Conservation (phyloP, 768 basidiomycete species). For the Brasilioporus rufonigricans region DNA sequence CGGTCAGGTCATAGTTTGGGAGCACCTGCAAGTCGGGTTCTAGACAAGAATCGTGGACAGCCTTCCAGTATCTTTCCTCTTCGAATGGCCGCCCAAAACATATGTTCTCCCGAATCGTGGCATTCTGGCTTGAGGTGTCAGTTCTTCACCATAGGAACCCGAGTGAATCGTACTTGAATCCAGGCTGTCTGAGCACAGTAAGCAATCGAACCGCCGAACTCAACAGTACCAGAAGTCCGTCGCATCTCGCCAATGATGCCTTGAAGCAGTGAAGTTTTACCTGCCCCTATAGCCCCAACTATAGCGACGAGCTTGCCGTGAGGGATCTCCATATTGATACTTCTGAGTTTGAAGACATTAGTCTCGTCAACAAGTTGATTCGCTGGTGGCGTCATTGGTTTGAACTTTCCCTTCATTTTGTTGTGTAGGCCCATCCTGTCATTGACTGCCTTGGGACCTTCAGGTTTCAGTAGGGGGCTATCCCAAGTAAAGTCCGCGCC, state of each 20-base stretch:
- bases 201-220: conserved; percentile 72
- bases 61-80: conserved; percentile 79
- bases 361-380: conserved; percentile 36
- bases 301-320: conserved; percentile 80
- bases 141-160: not conserved
- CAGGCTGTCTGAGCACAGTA: conserved; percentile 89
- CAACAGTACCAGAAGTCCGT: conserved; percentile 58
- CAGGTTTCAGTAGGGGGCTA: conserved; percentile 55
- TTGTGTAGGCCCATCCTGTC: conserved; percentile 2
- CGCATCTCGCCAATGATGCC: conserved; percentile 85
- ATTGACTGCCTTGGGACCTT: conserved; percentile 22
- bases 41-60: conserved; percentile 72
- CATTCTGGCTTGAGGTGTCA: conserved; percentile 45
- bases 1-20: conserved; percentile 74
- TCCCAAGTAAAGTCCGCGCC: conserved; percentile 88
- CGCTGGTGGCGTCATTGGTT: conserved; percentile 18
- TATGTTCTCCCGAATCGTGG: conserved; percentile 87
- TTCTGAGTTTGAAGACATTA: conserved; percentile 58
- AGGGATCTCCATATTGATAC: conserved; percentile 67
- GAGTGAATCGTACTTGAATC: conserved; percentile 61
- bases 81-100: conserved; percentile 85
- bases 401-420: conserved; percentile 15
- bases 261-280: conserved; percentile 64
- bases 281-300: conserved; percentile 66
- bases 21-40: conserved; percentile 80